phyloP scores from a whole-genome alignment of 805 yeast genomes.

The Myxozyma udenii region DNA sequence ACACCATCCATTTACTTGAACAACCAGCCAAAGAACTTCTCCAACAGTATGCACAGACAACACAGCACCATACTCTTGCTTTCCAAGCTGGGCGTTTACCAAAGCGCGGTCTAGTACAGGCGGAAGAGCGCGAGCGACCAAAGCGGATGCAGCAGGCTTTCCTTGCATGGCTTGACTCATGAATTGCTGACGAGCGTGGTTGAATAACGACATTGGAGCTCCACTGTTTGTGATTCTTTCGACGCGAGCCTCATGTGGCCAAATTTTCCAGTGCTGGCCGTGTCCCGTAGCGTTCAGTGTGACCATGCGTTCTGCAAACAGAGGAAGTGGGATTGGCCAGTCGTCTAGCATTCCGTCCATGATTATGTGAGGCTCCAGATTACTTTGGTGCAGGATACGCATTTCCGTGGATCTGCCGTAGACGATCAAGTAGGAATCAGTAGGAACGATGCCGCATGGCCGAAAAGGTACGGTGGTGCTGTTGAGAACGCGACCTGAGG shows the following conservation, averaged over 20 bases:
- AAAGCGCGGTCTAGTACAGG: constrained; percentile 4
- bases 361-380: constrained; percentile 24
- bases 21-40: constrained; percentile 23
- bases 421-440: constrained; percentile 20
- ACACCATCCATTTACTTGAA: constrained; percentile 26
- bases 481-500: constrained; percentile 27
- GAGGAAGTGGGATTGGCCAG: constrained; percentile 28
- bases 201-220: constrained; percentile 14
- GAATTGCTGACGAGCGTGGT: constrained; percentile 8
- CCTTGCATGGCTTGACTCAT: neutral
- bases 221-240: constrained; percentile 25
- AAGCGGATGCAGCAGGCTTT: neutral
- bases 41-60: constrained; percentile 22
- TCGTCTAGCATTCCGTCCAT: constrained; percentile 23
- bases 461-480: constrained; percentile 27
- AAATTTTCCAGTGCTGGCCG: constrained; percentile 28
- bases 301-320: constrained; percentile 28
- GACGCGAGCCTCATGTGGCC: constrained; percentile 27
- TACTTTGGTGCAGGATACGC: constrained; percentile 25
- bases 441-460: constrained; percentile 20
- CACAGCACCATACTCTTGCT: constrained; percentile 16
- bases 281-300: constrained; percentile 24
- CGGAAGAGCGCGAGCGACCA: neutral
- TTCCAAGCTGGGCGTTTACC: constrained; percentile 8
- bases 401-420: constrained; percentile 28